Percentiles rank a stretch among this genome's conserved stretches.
Conservation (phyloP, 148 eudicot genomes). For the Drosera capensis region DNA sequence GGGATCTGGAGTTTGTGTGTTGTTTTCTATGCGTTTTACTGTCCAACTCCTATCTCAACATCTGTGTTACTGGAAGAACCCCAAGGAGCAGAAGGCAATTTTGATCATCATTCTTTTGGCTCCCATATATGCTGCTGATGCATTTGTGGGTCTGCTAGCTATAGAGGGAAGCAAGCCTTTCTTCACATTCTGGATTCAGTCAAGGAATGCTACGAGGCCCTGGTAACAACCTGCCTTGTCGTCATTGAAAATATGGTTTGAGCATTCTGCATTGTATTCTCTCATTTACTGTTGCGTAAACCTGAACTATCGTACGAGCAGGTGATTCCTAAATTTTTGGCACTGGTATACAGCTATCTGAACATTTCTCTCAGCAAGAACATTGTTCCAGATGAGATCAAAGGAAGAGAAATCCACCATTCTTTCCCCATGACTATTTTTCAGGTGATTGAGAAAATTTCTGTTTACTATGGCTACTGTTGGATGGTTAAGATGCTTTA, state of each 20-base stretch:
- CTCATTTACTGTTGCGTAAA: neutral
- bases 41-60: slow-evolving; percentile 73
- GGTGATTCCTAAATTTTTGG: slow-evolving; percentile 90
- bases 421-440: slow-evolving; percentile 82
- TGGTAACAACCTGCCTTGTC: slow-evolving; percentile 25
- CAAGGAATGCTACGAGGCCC: slow-evolving; percentile 83
- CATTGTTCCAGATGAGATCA: slow-evolving; percentile 80
- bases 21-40: slow-evolving; percentile 51
- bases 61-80: slow-evolving; percentile 79
- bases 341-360: slow-evolving; percentile 64
- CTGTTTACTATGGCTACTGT: too few relatives aligned
- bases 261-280: neutral
- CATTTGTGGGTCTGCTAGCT: slow-evolving; percentile 66
- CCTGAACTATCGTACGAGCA: slow-evolving; percentile 14
- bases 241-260: neutral
- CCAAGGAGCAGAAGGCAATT: slow-evolving; percentile 84
- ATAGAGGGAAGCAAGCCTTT: slow-evolving; percentile 44
- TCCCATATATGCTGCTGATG: slow-evolving; percentile 59
- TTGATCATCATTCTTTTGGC: slow-evolving; percentile 70
- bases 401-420: slow-evolving; percentile 80
- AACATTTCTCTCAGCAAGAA: slow-evolving; percentile 57
- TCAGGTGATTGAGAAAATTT: slow-evolving; percentile 68
- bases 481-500: too few relatives aligned
- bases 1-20: slow-evolving; percentile 37
- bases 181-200: slow-evolving; percentile 62